Evolutionary conservation across 169 alveolate species (phyloP).

Genomic region (Theileria luwenshuni): DNA sequence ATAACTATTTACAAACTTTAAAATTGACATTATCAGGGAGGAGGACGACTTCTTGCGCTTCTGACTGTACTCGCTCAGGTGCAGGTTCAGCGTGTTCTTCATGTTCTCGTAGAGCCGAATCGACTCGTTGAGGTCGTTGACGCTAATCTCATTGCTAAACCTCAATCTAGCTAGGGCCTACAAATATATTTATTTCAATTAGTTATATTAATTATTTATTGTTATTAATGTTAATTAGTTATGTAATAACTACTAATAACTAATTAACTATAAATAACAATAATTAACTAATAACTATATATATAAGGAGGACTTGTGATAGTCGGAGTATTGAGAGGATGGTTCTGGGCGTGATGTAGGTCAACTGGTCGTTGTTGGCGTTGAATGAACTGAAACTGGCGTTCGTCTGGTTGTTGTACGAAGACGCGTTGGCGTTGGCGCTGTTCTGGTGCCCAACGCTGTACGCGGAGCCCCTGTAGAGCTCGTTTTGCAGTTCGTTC

Average conservation of each 20-base stretch:
- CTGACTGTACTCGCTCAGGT: slow-evolving; percentile 67
- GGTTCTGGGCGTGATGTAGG: slow-evolving; percentile 96
- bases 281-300: neutral
- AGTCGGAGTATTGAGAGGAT: slow-evolving; percentile 92
- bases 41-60: slow-evolving; percentile 69
- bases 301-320: slow-evolving; percentile 78
- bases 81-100: slow-evolving; percentile 83
- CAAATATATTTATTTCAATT: neutral
- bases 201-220: neutral
- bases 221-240: neutral
- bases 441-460: no score
- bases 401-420: no score
- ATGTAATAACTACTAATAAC: neutral
- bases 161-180: slow-evolving; percentile 91
- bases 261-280: neutral
- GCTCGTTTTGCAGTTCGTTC: slow-evolving; percentile 73
- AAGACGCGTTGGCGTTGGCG: no score
- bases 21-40: slow-evolving; percentile 78
- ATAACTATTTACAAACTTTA: no score
- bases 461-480: slow-evolving; percentile 37
- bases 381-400: no score
- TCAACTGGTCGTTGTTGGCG: slow-evolving; percentile 86
- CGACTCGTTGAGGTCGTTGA: slow-evolving; percentile 95
- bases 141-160: slow-evolving; percentile 86
- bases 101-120: slow-evolving; percentile 89